phyloP scores from a whole-genome alignment of 1,139 yeast genomes.

The Lodderomyces theae region DNA sequence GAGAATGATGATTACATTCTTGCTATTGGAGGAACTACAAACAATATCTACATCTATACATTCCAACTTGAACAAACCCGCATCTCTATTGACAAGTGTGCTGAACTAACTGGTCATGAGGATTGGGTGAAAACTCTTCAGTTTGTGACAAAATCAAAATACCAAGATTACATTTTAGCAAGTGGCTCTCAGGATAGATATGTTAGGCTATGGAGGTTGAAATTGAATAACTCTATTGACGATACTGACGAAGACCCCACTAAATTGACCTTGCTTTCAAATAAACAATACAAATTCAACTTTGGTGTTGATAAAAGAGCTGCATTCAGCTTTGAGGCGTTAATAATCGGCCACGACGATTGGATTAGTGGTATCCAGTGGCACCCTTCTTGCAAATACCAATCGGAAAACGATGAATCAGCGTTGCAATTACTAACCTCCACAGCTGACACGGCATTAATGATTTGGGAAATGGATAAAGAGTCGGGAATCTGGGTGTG shows the following conservation, averaged over 20 bases:
- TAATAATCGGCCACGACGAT: constrained; percentile 97
- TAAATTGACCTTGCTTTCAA: constrained; percentile 54
- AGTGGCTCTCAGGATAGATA: constrained; percentile 89
- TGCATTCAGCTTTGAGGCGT: constrained; percentile 81
- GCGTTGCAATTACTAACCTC: constrained; percentile 70
- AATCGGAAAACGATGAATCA: constrained; percentile 16
- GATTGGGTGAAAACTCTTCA: constrained; percentile 85
- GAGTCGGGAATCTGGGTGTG: constrained; percentile 92
- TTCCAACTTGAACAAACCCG: constrained; percentile 26
- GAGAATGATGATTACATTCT: constrained; percentile 45
- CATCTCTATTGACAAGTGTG: constrained; percentile 33
- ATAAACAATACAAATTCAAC: constrained; percentile 60
- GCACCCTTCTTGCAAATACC: constrained; percentile 48
- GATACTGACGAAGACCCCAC: constrained; percentile 54
- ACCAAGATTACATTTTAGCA: constrained; percentile 62
- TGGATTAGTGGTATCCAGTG: constrained; percentile 89
- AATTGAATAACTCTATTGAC: constrained; percentile 55
- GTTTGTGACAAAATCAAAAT: constrained; percentile 49
- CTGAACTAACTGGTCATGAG: constrained; percentile 79
- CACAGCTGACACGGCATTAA: constrained; percentile 89
- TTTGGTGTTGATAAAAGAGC: constrained; percentile 34
- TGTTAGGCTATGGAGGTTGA: constrained; percentile 80
- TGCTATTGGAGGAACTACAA: constrained; percentile 82
- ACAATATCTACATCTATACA: constrained; percentile 55
- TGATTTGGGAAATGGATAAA: constrained; percentile 93